Percentiles rank a stretch among this genome's conserved stretches.
phyloP scores from a whole-genome alignment of 345 rosid genomes.

The Toxicodendron radicans region DNA sequence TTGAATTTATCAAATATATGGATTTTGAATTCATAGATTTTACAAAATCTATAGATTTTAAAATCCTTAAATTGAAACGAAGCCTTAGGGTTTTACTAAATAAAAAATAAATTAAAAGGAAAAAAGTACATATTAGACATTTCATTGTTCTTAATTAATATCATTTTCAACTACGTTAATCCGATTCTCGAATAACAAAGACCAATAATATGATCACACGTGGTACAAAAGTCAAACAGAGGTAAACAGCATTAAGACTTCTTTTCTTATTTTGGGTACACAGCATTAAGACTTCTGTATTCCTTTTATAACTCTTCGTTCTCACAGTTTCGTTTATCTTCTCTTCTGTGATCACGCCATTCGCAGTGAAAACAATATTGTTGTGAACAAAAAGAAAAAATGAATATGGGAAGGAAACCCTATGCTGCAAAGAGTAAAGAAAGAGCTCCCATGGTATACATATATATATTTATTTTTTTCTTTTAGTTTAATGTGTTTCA shows the following conservation, averaged over 20 bases:
- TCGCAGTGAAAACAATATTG: not conserved
- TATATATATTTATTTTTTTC: not conserved
- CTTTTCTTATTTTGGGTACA: too few relatives aligned
- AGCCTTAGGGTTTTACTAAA: too few relatives aligned
- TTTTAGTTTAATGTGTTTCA: not conserved
- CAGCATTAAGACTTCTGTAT: not conserved
- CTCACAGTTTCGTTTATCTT: not conserved
- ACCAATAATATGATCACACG: not conserved
- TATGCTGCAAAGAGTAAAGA: conserved; percentile 3
- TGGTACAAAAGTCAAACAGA: not conserved
- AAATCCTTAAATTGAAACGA: too few relatives aligned
- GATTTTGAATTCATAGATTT: too few relatives aligned
- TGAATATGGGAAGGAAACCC: conserved; percentile 10
- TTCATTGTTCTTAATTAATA: too few relatives aligned
- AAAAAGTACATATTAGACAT: too few relatives aligned
- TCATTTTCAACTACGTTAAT: too few relatives aligned
- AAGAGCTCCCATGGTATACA: conserved; percentile 3
- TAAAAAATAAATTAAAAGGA: too few relatives aligned
- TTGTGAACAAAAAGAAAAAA: not conserved
- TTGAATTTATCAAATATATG: too few relatives aligned
- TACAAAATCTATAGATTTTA: too few relatives aligned
- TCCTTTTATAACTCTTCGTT: not conserved
- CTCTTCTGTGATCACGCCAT: not conserved
- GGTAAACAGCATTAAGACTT: too few relatives aligned
- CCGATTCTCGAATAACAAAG: too few relatives aligned